Conservation (phyloP, 768 basidiomycete genomes). For the Leucocoprinus sp. region DNA sequence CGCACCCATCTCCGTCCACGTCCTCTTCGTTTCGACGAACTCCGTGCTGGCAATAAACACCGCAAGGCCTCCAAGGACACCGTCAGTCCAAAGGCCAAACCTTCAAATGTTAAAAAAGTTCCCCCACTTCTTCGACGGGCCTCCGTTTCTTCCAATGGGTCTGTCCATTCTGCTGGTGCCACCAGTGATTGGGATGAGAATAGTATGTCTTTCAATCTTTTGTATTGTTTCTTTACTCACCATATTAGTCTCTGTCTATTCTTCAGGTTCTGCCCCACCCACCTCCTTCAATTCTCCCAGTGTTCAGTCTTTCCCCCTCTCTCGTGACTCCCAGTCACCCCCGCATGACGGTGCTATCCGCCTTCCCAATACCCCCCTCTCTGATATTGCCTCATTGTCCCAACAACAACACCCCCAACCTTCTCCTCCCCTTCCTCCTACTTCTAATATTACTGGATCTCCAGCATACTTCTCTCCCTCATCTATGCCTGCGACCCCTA, state of each 20-base stretch:
- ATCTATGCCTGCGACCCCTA: conserved; percentile 11
- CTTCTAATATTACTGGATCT: no score
- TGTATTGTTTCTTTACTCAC: conserved; percentile 16
- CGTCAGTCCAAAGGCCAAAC: conserved; percentile 29
- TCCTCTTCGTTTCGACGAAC: conserved; percentile 80
- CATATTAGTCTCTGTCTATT: conserved; percentile 40
- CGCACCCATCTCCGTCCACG: conserved; percentile 80
- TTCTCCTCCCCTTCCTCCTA: no score
- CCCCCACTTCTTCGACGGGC: conserved; percentile 45
- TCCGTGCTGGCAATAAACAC: conserved; percentile 80
- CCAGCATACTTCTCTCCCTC: conserved; percentile 15
- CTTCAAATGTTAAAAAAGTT: conserved; percentile 54
- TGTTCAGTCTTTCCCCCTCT: conserved; percentile 50
- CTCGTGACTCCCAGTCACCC: conserved; percentile 41
- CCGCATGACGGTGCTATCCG: conserved; percentile 48
- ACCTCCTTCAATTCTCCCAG: conserved; percentile 66
- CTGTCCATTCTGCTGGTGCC: conserved; percentile 45
- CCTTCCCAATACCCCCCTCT: conserved; percentile 63
- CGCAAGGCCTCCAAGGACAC: conserved; percentile 44
- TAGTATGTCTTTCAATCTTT: conserved; percentile 36
- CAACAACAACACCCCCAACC: conserved; percentile 11
- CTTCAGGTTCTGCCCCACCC: conserved; percentile 50
- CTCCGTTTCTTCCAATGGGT: conserved; percentile 56
- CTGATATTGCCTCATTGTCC: conserved; percentile 52
- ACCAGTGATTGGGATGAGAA: conserved; percentile 80